These are phyloP conservation scores for Hibiscus tridactylites DNA, from an alignment of 345 rosid genomes.

Conservation along the genomic window DNA sequence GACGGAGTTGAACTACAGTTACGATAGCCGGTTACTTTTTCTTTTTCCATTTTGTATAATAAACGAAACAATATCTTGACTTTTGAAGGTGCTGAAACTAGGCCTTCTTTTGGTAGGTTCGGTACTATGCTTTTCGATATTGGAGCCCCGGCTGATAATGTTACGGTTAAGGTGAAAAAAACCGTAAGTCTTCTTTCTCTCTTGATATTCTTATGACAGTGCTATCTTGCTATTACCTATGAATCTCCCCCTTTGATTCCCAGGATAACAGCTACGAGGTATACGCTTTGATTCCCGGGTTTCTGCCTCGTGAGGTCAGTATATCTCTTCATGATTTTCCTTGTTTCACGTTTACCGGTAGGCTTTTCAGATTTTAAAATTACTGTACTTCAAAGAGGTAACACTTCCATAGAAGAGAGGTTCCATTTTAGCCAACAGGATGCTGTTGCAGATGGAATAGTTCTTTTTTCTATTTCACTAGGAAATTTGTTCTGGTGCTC, in stretches of 20 bases:
- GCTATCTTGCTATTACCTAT: neutral
- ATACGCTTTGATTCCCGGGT: slow-evolving; percentile 62
- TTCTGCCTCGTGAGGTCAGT: slow-evolving; percentile 55
- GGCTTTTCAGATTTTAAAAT: neutral
- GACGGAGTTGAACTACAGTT: slow-evolving; percentile 27
- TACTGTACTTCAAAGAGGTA: neutral
- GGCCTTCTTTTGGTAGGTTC: slow-evolving; percentile 25
- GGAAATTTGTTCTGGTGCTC: neutral
- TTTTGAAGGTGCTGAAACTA: neutral
- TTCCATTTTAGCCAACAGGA: neutral
- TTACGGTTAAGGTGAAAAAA: slow-evolving; percentile 54
- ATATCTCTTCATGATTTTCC: neutral
- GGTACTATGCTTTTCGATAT: slow-evolving; percentile 35
- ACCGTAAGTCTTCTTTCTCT: slow-evolving; percentile 32
- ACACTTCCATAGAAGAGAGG: neutral
- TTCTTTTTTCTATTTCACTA: neutral
- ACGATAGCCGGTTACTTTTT: slow-evolving; percentile 10
- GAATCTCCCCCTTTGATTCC: neutral
- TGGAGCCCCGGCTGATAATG: slow-evolving; percentile 72
- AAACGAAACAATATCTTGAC: neutral
- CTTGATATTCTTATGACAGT: neutral
- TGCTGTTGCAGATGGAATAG: too few species aligned
- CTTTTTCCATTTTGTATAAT: neutral
- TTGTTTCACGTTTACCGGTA: neutral
- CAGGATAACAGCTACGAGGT: slow-evolving; percentile 67